phyloP scores from a whole-genome alignment of 2,329 filamentous ascomycete genomes.

The Byssochlamys sp. region DNA sequence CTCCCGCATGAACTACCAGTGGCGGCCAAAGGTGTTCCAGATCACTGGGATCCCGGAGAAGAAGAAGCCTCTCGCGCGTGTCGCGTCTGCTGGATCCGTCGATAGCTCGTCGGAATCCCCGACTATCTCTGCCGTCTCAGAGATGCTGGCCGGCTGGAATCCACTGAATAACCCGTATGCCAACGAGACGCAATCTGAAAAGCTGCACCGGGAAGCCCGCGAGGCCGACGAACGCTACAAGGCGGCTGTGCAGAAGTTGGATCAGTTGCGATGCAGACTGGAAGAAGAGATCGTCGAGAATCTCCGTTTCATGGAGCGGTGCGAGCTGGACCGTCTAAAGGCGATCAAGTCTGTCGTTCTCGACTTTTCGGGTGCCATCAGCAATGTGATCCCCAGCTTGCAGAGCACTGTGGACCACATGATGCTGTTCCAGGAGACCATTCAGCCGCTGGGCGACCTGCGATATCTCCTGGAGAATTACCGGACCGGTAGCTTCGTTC shows the following conservation, averaged over 20 bases:
- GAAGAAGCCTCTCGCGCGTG: constrained; percentile 62
- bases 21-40: constrained; percentile 85
- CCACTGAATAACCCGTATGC: constrained; percentile 79
- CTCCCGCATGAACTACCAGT: constrained; percentile 94
- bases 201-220: constrained; percentile 73
- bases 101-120: constrained; percentile 64
- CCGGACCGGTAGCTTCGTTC: constrained; percentile 83
- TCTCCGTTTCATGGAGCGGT: constrained; percentile 91
- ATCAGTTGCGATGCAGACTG: constrained; percentile 83
- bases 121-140: constrained; percentile 69
- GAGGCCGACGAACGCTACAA: constrained; percentile 95
- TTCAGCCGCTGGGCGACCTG: constrained; percentile 84
- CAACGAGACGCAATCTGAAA: constrained; percentile 85
- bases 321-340: constrained; percentile 88
- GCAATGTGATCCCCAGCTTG: constrained; percentile 92
- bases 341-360: constrained; percentile 96
- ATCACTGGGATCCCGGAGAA: constrained; percentile 80
- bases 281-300: constrained; percentile 91
- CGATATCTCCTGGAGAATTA: constrained; percentile 95
- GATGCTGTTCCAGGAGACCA: constrained; percentile 97
- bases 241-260: constrained; percentile 70
- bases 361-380: constrained; percentile 92
- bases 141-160: constrained; percentile 88
- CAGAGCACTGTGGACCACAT: constrained; percentile 96
- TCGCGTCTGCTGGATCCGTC: constrained; percentile 60